A percentile compares a stretch with the other conserved stretches of the same genome.
phyloP scores from a whole-genome alignment of 805 yeast genomes.

The Hanseniaspora meyeri region DNA sequence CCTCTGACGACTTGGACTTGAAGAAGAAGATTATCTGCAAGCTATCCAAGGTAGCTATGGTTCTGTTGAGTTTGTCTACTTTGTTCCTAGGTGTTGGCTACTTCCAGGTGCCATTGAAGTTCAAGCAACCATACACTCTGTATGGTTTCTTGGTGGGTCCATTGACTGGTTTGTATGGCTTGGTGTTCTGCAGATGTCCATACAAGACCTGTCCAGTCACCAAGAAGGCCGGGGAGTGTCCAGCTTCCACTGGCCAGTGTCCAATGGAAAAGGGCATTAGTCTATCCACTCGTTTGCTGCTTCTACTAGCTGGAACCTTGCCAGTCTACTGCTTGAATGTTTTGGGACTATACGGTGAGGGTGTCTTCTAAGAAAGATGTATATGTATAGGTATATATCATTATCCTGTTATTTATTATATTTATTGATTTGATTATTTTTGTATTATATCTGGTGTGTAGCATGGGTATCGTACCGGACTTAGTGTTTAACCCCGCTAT shows the following conservation, averaged over 20 bases:
- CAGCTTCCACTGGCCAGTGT: conserved; percentile 1
- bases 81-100: conserved; percentile 45
- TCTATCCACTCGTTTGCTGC: conserved; percentile 16
- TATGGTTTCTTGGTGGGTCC: conserved; percentile 36
- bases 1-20: conserved; percentile 8
- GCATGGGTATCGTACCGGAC: too few relatives aligned
- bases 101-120: conserved; percentile 40
- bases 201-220: conserved; percentile 10
- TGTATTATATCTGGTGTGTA: too few relatives aligned
- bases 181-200: conserved; percentile 1
- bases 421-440: neutral
- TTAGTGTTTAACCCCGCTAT: too few relatives aligned
- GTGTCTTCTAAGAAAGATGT: conserved; percentile 17
- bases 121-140: conserved; percentile 61
- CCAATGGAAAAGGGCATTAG: neutral
- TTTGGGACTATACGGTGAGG: conserved; percentile 28
- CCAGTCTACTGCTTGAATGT: conserved; percentile 24
- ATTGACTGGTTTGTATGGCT: conserved; percentile 3
- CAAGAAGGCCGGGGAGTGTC: conserved; percentile 14
- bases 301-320: conserved; percentile 15
- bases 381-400: neutral
- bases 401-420: neutral
- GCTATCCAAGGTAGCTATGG: conserved; percentile 22
- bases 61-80: conserved; percentile 39
- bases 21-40: conserved; percentile 16